Conservation (phyloP, 768 basidiomycete genomes). For the Kwoniella sp. region DNA sequence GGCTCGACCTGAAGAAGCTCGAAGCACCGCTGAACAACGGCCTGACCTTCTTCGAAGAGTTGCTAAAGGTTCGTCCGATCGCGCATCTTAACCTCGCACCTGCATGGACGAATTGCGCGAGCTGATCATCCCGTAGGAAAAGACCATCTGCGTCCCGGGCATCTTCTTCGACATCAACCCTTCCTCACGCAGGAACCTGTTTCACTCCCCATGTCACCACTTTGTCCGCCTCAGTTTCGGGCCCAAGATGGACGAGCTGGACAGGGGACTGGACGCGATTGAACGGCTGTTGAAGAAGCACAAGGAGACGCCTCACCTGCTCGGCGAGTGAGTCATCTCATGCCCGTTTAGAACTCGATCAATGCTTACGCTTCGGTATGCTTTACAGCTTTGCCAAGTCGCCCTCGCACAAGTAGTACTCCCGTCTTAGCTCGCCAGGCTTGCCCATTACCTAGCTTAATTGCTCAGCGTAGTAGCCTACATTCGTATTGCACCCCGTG, state of each 20-base stretch:
- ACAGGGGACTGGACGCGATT: constrained; percentile 85
- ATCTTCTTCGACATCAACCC: constrained; percentile 63
- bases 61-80: constrained; percentile 69
- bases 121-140: no score
- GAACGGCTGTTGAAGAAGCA: constrained; percentile 65
- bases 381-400: background rate
- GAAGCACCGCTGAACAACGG: constrained; percentile 83
- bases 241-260: constrained; percentile 71
- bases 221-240: constrained; percentile 85
- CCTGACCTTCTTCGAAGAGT: constrained; percentile 88
- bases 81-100: background rate
- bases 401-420: no score
- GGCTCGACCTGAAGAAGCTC: constrained; percentile 78
- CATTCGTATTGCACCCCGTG: no score
- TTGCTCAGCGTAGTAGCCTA: no score
- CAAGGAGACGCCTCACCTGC: constrained; percentile 22
- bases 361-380: no score
- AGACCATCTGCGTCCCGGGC: constrained; percentile 81
- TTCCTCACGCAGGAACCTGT: constrained; percentile 65
- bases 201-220: constrained; percentile 58
- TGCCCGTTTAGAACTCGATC: no score
- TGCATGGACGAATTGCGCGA: no score
- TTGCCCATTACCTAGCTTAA: no score
- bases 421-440: no score
- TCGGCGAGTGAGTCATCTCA: constrained; percentile 38